These are phyloP conservation scores for Microbotryomycetes sp. DNA, from an alignment of 1,284 basidiomycete genomes.

Conservation along the genomic window DNA sequence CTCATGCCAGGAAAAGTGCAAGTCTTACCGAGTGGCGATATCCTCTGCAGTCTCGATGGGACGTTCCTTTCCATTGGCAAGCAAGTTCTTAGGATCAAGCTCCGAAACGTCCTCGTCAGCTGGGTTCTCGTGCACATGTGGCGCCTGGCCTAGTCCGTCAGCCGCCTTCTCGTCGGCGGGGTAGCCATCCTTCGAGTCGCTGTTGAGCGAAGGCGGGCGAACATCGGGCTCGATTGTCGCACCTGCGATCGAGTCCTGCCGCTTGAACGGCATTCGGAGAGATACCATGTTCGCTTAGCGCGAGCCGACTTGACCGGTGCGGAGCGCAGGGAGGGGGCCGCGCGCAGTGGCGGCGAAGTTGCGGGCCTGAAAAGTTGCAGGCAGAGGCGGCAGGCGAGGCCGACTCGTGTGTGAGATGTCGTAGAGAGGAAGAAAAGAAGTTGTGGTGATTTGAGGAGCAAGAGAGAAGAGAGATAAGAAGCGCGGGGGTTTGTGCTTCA, in stretches of 20 bases:
- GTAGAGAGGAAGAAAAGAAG: no score
- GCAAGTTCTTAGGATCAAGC: slow-evolving; percentile 10
- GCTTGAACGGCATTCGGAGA: slow-evolving; percentile 20
- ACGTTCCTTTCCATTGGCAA: slow-evolving; percentile 29
- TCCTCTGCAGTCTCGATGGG: slow-evolving; percentile 41
- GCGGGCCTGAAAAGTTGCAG: no score
- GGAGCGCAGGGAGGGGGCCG: no score
- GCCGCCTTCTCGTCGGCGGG: slow-evolving; percentile 11
- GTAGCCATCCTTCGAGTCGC: neutral
- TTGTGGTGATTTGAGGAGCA: no score
- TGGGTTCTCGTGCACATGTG: neutral
- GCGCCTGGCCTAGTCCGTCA: neutral
- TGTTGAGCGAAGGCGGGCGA: neutral
- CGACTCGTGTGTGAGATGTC: no score
- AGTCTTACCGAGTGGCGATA: neutral
- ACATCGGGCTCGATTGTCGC: neutral
- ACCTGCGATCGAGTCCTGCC: slow-evolving; percentile 12
- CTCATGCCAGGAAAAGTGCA: neutral
- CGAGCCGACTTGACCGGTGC: no score
- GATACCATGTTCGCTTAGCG: slow-evolving; percentile 7
- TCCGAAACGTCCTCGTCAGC: neutral
- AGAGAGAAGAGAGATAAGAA: no score
- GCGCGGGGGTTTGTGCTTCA: no score
- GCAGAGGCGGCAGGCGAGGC: no score
- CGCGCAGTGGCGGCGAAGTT: neutral